Base-by-base conservation (phyloP, 352 stramenopile species). In the Phytophthora idaei region DNA sequence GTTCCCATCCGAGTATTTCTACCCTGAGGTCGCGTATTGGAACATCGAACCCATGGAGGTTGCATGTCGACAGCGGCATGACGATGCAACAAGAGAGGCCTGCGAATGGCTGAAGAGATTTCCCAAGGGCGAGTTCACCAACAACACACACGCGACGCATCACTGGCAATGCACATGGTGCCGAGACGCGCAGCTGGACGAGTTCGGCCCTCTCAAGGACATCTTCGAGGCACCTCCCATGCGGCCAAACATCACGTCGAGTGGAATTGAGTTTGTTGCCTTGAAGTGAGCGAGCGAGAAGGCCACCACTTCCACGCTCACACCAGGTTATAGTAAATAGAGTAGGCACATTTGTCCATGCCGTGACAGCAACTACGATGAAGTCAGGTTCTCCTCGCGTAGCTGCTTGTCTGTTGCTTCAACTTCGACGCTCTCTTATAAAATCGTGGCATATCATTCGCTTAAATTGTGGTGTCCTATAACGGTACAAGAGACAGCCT, bases 91-190 rank as follows among this genome's bases (percentile, higher is more conserved):
- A 5, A 64, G 58, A n/a, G 57, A 78, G 1, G 67, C 67, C 0
- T 90, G 81, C 34, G 51, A 56, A 1, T 88, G 77, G 79, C 64
- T 88, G 12, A 25, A 66, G 5, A 46, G 58, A 31, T 82, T 76
- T 36, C 79, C 81, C 0, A 31, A 80, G 6, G 77, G 81, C 39
- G 63, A 87, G 42, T 85, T 83, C 51, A 90, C 77, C 0, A 48
- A 42, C 37, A 70, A 75, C 5, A 85, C 79, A 2, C 67, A 80
- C 37, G 77, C 77, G 27, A 76, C 67, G 2, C 81, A 86, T 49
- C 81, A 82, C 46, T 87, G 76, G 79, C 78, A 88, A 58, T 90
- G 79, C 57, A 86, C 78, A 36, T 88, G 78, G 81, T 87, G 81
- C 29, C 39, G 56, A 39, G 76, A 78, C 28, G 73, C 80, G 9